Evolutionary conservation across 257 asterid species (phyloP), one percentile per base, ranked within the genome.

Genomic region (Solanum verrucosum): DNA sequence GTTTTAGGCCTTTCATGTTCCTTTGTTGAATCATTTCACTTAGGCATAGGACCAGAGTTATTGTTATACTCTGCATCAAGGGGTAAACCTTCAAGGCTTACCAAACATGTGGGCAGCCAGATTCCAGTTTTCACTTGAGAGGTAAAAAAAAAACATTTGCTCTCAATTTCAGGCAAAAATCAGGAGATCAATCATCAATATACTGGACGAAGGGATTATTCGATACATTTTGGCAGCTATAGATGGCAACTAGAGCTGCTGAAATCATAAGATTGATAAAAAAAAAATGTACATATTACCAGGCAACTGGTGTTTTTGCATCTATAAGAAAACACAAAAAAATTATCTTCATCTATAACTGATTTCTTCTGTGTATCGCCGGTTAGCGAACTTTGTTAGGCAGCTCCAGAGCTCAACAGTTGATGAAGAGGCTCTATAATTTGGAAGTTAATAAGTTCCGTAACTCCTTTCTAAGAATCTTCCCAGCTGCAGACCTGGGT

Each of bases 401-500:
- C 25, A 25, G 0, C 85, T 46, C 40, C 63, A 82, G 21, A 82
- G 86, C 70, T 8, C 70, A 52, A 29, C 44, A 31, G 86, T 18
- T 29, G 44, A 49, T 49, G 65, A 49, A 82, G 29, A 29, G 70
- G 70, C 86, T 33, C 91, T 94, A 95, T 84, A 94, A 90, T 89
- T 89, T 95, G 85, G 98, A 95, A 91, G 89, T 88, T 13, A 89
- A 56, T 15, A 91, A 73, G 87, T 82, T 85, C 90, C 86, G 89
- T 9, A 95, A 89, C 88, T 91, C 93, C 89, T 93, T 91, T 88
- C 96, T 86, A 38, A 95, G 96, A 40, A 95, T 92, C 93, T 96
- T 96, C 81, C 98, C 98, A 16, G 95, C 91, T 0, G 94, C 89
- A 29, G 96, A 91, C 63, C 94, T 91, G 3, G 98, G 98, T 74